Conservation (phyloP, 441 rosid genomes). For the Arabidopsis lyrata region DNA sequence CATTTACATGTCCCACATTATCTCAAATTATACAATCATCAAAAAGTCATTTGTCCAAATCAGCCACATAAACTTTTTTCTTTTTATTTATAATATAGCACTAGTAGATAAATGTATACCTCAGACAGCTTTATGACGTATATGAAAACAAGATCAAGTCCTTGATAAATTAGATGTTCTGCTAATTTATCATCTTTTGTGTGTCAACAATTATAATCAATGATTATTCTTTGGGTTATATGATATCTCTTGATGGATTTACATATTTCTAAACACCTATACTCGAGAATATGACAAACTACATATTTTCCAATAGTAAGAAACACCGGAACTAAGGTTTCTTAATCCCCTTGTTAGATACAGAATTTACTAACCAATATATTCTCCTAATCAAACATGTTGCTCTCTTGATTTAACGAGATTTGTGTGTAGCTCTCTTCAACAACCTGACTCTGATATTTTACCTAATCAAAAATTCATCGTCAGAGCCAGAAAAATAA, state of each 20-base stretch:
- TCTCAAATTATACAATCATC: conserved; percentile 29
- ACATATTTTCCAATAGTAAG: too few species aligned
- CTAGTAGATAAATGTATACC: conserved; percentile 16
- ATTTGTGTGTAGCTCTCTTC: not conserved
- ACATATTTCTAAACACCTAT: too few species aligned
- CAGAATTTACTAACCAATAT: not conserved
- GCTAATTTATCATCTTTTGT: not conserved
- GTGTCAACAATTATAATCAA: not conserved
- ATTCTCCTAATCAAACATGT: conserved; percentile 6
- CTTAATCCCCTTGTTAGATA: conserved; percentile 2
- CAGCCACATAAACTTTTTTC: conserved; percentile 25
- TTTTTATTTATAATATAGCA: not conserved
- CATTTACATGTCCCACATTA: conserved; percentile 27
- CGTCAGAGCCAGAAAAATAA: conserved; percentile 1
- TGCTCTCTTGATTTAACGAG: not conserved
- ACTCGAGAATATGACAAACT: too few species aligned
- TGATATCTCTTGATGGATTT: too few species aligned
- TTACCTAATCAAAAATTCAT: not conserved
- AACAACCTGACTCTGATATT: not conserved
- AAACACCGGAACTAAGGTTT: not conserved
- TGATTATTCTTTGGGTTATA: not conserved
- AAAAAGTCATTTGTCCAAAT: conserved; percentile 28
- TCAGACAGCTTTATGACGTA: not conserved
- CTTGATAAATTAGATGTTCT: too few species aligned
- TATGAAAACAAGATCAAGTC: too few species aligned